phyloP scores from a whole-genome alignment of 495 filamentous ascomycete species.

The Penicillium chermesinum region DNA sequence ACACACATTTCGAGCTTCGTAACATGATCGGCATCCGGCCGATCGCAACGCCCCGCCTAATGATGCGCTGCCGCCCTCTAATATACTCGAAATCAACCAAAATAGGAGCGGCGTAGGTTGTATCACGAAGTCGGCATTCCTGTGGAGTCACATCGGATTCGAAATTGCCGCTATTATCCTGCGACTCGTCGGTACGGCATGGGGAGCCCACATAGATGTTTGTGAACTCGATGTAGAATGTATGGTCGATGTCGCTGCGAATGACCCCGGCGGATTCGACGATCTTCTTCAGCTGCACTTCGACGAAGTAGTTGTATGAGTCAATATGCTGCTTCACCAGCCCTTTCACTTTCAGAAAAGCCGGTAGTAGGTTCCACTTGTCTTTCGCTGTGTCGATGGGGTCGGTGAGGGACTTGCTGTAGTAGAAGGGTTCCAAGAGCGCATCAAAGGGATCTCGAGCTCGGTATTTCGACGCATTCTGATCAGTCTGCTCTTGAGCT shows the following conservation, averaged over 20 bases:
- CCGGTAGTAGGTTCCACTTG: conserved; percentile 94
- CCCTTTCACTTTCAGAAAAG: conserved; percentile 95
- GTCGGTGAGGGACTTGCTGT: conserved; percentile 87
- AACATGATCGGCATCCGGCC: conserved; percentile 96
- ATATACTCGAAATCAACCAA: conserved; percentile 83
- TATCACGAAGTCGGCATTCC: conserved; percentile 91
- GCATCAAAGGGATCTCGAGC: conserved; percentile 65
- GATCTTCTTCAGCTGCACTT: conserved; percentile 93
- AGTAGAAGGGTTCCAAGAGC: conserved; percentile 91
- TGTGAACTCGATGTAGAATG: conserved; percentile 83
- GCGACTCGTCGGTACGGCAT: conserved; percentile 63
- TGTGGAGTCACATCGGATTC: conserved; percentile 68
- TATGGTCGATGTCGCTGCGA: conserved; percentile 79
- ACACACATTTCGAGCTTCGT: conserved; percentile 84
- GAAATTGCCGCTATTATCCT: conserved; percentile 51
- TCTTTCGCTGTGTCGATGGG: conserved; percentile 89
- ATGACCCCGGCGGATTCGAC: conserved; percentile 81
- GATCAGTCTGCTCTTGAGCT: conserved; percentile 1
- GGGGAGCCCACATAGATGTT: conserved; percentile 81
- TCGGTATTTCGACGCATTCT: conserved; percentile 24
- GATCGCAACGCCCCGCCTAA: conserved; percentile 66
- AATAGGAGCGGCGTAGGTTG: conserved; percentile 92
- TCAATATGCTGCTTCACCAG: conserved; percentile 97
- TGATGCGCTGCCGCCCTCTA: conserved; percentile 65
- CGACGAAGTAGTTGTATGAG: conserved; percentile 95